Base-by-base conservation (phyloP, 2,329 filamentous ascomycete species). In the Xylariaceae sp. region DNA sequence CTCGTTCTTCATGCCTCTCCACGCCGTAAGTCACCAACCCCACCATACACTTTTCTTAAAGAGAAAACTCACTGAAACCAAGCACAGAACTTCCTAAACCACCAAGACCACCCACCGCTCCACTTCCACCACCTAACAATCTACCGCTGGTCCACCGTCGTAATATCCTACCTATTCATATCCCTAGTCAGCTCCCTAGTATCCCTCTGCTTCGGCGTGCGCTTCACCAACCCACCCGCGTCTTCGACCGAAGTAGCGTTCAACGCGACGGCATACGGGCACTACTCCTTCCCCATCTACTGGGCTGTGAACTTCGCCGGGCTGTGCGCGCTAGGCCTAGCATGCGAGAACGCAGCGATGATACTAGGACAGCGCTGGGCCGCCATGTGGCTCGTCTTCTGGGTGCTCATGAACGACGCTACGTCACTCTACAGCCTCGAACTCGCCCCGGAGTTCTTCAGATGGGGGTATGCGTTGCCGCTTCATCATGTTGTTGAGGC, bases 301-400 rank as follows among this genome's bases (percentile, higher is more conserved):
- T 83, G 79, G 79, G 79, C 82, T 75, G 58, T 84, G 12, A 83
- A 84, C 48, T 84, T 75, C 63, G 69, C 78, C 1, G 82, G 82
- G 9, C 86, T 86, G 82, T 70, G 73, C 9, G 81, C 82, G 0
- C 60, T 86, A 1, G 83, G 82, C 0, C 65, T 86, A 2, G 80
- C 82, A 0, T 83, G 80, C 59, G 82, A 86, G 66, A 86, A 86
- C 57, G 75, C 82, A 27, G 78, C 78, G 0, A 85, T 84, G 77
- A 58, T 85, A 2, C 68, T 86, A 5, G 81, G 80, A 0, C 71
- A 77, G 57, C 82, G 80, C 0, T 86, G 81, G 81, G 63, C 62
- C 2, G 75, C 80, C 0, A 62, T 84, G 0, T 87, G 82, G 75
- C 66, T 87, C 2, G 83, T 86, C 48, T 85, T 84, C 58, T 85